Base-by-base conservation (phyloP, 345 rosid genomes). In the Brassica carinata region DNA sequence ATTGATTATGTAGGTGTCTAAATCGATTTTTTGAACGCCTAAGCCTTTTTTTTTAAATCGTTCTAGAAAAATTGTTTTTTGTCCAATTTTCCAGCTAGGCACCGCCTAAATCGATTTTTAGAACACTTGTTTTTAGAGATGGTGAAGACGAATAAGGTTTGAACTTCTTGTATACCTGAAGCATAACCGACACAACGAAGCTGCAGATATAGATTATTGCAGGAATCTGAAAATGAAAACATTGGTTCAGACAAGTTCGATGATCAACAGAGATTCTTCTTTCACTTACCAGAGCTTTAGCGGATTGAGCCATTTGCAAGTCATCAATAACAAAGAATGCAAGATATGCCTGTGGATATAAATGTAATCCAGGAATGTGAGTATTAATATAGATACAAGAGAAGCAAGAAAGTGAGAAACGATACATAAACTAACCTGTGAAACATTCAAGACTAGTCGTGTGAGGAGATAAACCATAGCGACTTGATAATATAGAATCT, bases 271-370 rank as follows among this genome's bases (percentile, higher is more conserved):
- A 30, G 48, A 59, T 19, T 62, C 1, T n/a, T 43, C 1, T n/a
- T 31, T 69, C 58, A 74, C 84, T 15, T 87, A 95, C 99, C 90
- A 93, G 84, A 76, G 99, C 98, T 90, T 93, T 95, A 79, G 98
- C 89, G 55, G 98, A 90, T 72, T 88, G 89, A 71, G 86, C 86
- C 98, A 95, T 91, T 72, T 65, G 86, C 85, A 95, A 82, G 63
- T 95, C 99, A 74, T 91, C 79, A 58, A 95, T 91, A 53, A 93
- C 97, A 86, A 87, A 95, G 88, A 91, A 91, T 67, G 99, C 99
- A 70, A 95, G 90, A 90, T 93, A 95, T 69, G 96, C 98, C 98
- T 91, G 90, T 36, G 71, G 68, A 8, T 15, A 11, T 5, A 78
- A 69, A 86, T 58, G 29, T 59, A 74, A 88, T 69, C 67, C 43